Evolutionary conservation across 306 rosid species (phyloP).

Genomic region (Datisca glomerata): DNA sequence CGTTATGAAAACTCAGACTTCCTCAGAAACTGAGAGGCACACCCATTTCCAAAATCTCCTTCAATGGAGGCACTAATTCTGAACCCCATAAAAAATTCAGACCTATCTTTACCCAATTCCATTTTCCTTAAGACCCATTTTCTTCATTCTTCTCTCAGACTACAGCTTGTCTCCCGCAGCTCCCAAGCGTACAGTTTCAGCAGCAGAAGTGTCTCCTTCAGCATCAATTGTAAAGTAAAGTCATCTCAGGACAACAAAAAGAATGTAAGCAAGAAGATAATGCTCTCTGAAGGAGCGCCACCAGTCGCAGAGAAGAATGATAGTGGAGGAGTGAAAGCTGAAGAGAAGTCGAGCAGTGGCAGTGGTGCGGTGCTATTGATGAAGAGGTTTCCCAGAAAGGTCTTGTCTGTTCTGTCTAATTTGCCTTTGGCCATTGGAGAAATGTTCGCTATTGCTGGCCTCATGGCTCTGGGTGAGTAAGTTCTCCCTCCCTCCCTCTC

Average conservation of each 20-base stretch:
- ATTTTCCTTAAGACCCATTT: conserved; percentile 23
- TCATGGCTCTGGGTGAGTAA: conserved; percentile 69
- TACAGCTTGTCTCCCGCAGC: conserved; percentile 14
- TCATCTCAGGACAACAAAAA: conserved; percentile 34
- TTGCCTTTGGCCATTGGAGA: conserved; percentile 94
- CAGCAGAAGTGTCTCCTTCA: conserved; percentile 16
- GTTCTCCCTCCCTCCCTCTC: not conserved
- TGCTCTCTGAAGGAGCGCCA: conserved; percentile 56
- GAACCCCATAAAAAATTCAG: conserved; percentile 19
- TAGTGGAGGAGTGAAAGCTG: conserved; percentile 18
- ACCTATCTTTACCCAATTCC: conserved; percentile 29
- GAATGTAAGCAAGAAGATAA: conserved; percentile 41
- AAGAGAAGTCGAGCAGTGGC: conserved; percentile 20
- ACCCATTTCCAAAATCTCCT: conserved; percentile 7
- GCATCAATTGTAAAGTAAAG: conserved; percentile 34
- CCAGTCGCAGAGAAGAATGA: conserved; percentile 42
- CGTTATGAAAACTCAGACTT: conserved; percentile 21
- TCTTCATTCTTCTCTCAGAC: conserved; percentile 25
- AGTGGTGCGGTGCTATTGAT: conserved; percentile 22
- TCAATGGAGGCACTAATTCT: conserved; percentile 37
- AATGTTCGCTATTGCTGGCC: conserved; percentile 66
- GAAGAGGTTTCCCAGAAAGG: conserved; percentile 40
- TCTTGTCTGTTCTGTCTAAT: conserved; percentile 58
- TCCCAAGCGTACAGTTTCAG: conserved; percentile 4
- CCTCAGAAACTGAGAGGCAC: conserved; percentile 3